Evolutionary conservation across 2,329 filamentous ascomycete genomes (phyloP), one percentile per base, ranked within the genome.

Genomic region (Fusarium multiceps): DNA sequence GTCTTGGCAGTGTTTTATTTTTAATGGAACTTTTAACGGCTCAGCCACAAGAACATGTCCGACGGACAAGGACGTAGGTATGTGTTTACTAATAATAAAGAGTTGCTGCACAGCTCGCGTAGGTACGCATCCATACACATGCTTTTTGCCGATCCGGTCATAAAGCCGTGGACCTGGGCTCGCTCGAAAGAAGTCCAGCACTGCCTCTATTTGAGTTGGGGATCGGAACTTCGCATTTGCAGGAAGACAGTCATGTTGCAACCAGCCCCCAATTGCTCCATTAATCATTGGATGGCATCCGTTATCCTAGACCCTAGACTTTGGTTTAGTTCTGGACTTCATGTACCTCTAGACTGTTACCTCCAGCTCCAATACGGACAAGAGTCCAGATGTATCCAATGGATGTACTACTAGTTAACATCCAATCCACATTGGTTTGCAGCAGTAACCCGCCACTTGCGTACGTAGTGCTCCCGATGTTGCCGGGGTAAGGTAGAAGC

Each of bases 391-490:
- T 37, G 34, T 37, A 37, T 18, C 34, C 9, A n/a, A 37, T 37
- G 34, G 34, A 37, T n/a, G 12, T 14, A 16, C 12, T 37, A n/a
- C 34, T 37, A 27, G 3, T 25, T 25, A 37, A n/a, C 34, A n/a
- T n/a, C 9, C 34, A 37, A 37, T 37, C 34, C 34, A 37, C 34
- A 37, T 32, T 50, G 45, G 53, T 47, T 45, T 30, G 32, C 34
- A 47, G 25, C 20, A 46, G 42, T 27, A 28, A 65, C 54, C 63
- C 69, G 71, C 71, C 72, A 74, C 66, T 58, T 69, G 66, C 71
- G 59, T 71, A 67, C 63, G 68, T 57, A 68, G 49, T 42, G 55
- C 55, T 60, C 69, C 69, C 69, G 69, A 71, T 58, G 57, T 58
- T 69, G 65, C 65, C 65, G 69, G 58, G 61, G 28, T 40, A 57